Evolutionary conservation across 306 rosid genomes (phyloP).

Genomic region (Rosa multiflora): DNA sequence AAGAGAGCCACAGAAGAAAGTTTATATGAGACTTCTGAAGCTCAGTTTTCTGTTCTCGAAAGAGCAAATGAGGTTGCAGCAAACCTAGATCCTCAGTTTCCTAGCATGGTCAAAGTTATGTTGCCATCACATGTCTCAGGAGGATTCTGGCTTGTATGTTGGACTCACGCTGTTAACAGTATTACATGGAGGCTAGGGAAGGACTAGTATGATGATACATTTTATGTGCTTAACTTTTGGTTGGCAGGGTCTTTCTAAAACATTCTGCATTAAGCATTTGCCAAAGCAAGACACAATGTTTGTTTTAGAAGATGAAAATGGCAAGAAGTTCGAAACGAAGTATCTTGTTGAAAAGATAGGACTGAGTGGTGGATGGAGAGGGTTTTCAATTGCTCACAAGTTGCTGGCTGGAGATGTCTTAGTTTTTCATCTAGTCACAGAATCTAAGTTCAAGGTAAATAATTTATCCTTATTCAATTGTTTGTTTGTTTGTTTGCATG

Average conservation of each 20-base stretch:
- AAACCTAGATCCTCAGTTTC: conserved; percentile 30
- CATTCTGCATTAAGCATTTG: conserved; percentile 40
- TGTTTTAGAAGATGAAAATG: conserved; percentile 48
- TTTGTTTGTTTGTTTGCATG: too few species aligned
- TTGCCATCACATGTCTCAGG: conserved; percentile 42
- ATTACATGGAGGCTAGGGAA: not conserved
- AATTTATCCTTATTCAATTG: not conserved
- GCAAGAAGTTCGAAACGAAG: conserved; percentile 27
- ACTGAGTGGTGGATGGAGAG: conserved; percentile 57
- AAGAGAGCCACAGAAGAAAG: conserved; percentile 16
- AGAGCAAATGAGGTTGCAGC: conserved; percentile 40
- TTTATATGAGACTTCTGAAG: not conserved
- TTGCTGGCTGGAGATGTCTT: conserved; percentile 38
- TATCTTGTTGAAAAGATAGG: conserved; percentile 40
- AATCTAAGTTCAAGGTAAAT: conserved; percentile 44
- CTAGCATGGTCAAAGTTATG: conserved; percentile 42
- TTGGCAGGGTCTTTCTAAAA: conserved; percentile 47
- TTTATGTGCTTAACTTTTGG: conserved; percentile 2
- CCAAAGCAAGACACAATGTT: conserved; percentile 33
- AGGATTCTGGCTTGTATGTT: conserved; percentile 58
- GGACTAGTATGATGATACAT: not conserved
- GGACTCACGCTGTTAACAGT: not conserved
- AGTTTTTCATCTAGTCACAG: conserved; percentile 36
- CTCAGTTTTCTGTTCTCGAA: conserved; percentile 6
- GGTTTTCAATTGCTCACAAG: conserved; percentile 40